phyloP scores from a whole-genome alignment of 805 yeast species.

The Zygotorulaspora chibaensis region DNA sequence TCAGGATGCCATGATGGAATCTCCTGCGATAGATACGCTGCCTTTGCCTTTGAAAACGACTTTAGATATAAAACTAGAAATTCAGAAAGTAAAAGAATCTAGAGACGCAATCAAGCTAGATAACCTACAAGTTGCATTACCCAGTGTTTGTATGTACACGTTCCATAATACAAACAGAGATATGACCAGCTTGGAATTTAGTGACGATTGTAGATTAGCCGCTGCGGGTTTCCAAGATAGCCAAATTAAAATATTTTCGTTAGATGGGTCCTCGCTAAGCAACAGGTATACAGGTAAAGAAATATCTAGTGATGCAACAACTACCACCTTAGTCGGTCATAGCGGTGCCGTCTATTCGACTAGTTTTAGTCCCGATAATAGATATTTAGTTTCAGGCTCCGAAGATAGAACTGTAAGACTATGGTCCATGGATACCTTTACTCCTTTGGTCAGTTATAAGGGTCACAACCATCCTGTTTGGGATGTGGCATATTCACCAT shows the following conservation, averaged over 20 bases:
- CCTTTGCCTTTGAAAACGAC: conserved; percentile 86
- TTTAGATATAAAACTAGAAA: conserved; percentile 72
- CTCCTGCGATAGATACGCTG: conserved; percentile 69
- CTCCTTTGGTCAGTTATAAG: conserved; percentile 86
- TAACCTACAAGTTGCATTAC: conserved; percentile 71
- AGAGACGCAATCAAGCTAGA: conserved; percentile 68
- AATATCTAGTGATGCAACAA: conserved; percentile 36
- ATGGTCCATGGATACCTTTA: conserved; percentile 91
- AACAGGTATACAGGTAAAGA: conserved; percentile 42
- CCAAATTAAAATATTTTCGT: conserved; percentile 84
- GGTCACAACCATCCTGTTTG: conserved; percentile 97
- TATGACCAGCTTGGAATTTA: conserved; percentile 80
- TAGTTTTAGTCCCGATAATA: conserved; percentile 86
- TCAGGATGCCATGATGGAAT: conserved; percentile 41
- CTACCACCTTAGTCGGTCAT: conserved; percentile 67
- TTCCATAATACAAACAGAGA: conserved; percentile 92
- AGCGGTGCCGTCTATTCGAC: conserved; percentile 90
- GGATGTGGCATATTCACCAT: conserved; percentile 93
- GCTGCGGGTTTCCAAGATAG: conserved; percentile 96
- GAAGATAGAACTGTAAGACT: conserved; percentile 89
- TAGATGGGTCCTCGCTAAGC: conserved; percentile 82
- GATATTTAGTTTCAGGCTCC: conserved; percentile 72
- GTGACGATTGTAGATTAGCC: conserved; percentile 77
- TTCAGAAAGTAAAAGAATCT: conserved; percentile 75
- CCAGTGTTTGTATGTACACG: conserved; percentile 96